Percentiles rank a stretch among this genome's conserved stretches.
Evolutionary conservation across 1,284 basidiomycete species (phyloP).

Genomic region (Rhizoctonia solani): DNA sequence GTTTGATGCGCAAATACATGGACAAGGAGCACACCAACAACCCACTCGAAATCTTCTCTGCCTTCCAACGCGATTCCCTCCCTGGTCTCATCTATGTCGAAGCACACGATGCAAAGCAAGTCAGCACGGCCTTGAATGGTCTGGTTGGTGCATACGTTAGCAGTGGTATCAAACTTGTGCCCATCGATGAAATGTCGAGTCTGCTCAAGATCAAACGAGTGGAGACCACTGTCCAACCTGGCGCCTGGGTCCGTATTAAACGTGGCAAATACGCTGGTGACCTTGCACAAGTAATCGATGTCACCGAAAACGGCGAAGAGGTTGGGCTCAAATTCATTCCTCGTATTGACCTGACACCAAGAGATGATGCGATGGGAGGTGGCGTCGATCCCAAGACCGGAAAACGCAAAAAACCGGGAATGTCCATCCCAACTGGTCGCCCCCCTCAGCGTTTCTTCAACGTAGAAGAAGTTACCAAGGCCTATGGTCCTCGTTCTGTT

Average conservation of each 20-base stretch:
- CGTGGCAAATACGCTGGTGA: conserved; percentile 95
- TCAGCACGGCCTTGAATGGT: conserved; percentile 82
- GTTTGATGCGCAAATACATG: conserved; percentile 90
- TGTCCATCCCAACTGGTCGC: conserved; percentile 61
- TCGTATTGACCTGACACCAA: conserved; percentile 93
- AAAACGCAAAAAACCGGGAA: conserved; percentile 69
- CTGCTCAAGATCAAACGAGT: conserved; percentile 95
- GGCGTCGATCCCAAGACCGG: conserved; percentile 56
- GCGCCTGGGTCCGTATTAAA: conserved; percentile 94
- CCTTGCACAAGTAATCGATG: conserved; percentile 92
- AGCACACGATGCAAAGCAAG: conserved; percentile 85
- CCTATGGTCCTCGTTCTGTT: conserved; percentile 76
- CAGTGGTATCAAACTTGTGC: conserved; percentile 83
- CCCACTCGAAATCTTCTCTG: conserved; percentile 85
- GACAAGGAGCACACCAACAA: conserved; percentile 75
- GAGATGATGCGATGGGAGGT: conserved; percentile 65
- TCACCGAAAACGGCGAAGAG: conserved; percentile 92
- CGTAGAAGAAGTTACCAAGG: conserved; percentile 88
- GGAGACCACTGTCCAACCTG: conserved; percentile 80
- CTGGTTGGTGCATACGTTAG: conserved; percentile 90
- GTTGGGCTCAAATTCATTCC: conserved; percentile 94
- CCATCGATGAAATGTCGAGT: conserved; percentile 98
- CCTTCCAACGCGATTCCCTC: conserved; percentile 94
- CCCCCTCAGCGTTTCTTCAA: conserved; percentile 95
- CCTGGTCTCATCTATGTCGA: conserved; percentile 97